phyloP scores from a whole-genome alignment of 1,284 basidiomycete species.

The Vanrija sp. region DNA sequence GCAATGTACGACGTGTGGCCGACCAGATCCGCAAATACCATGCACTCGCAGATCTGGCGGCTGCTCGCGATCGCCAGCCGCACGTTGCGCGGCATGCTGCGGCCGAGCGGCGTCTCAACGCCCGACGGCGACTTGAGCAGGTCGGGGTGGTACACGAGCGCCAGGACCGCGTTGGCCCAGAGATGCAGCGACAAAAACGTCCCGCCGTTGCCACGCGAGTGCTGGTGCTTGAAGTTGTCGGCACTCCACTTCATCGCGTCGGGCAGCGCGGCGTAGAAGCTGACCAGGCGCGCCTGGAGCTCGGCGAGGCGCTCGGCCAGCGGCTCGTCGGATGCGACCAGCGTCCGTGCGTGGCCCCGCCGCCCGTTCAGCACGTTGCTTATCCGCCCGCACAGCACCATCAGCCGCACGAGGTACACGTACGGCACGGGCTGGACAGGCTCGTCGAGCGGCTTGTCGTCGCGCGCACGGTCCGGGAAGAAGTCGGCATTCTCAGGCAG shows the following conservation, averaged over 20 bases:
- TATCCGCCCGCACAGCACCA: conserved; percentile 52
- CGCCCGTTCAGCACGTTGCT: conserved; percentile 49
- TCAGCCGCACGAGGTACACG: conserved; percentile 47
- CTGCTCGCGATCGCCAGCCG: conserved; percentile 46
- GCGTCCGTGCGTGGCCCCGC: conserved; percentile 44
- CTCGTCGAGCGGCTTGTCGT: conserved; percentile 24
- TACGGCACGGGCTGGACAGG: conserved; percentile 47
- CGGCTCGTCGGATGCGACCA: conserved; percentile 38
- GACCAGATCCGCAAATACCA: conserved; percentile 48
- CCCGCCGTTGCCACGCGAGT: conserved; percentile 44
- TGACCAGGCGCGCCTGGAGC: conserved; percentile 47
- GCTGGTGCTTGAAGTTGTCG: conserved; percentile 50
- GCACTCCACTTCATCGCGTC: conserved; percentile 47
- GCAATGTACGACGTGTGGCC: conserved; percentile 30
- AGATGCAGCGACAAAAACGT: conserved; percentile 37
- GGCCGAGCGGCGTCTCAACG: conserved; percentile 48
- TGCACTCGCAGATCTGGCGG: conserved; percentile 50
- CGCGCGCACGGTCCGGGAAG: conserved; percentile 44
- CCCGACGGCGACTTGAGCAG: conserved; percentile 47
- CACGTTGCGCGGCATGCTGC: conserved; percentile 45
- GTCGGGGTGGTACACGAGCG: conserved; percentile 50
- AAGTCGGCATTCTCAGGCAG: conserved; percentile 49
- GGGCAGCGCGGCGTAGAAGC: conserved; percentile 47
- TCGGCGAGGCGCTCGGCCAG: conserved; percentile 40
- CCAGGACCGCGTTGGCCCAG: conserved; percentile 51